Base-by-base conservation (phyloP, 257 asterid genomes). In the Solanum ossicruentum region DNA sequence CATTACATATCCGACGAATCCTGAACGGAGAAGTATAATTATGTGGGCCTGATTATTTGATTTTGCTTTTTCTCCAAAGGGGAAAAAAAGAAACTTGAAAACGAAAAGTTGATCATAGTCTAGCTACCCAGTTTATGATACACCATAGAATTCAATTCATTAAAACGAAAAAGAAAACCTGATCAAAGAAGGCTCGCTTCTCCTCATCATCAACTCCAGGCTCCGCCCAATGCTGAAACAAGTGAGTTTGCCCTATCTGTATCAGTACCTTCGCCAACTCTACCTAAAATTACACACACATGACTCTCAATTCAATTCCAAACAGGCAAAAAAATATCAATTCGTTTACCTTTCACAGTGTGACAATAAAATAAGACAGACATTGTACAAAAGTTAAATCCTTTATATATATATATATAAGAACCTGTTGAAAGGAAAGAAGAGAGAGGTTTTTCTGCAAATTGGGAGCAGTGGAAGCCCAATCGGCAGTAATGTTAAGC, bases 201-300 rank as follows among this genome's bases (percentile, higher is more conserved):
- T 88, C 87, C 16, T 93, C 93, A 86, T 93, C 99, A 41, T 96
- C 93, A 70, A 91, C 92, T 36, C 99, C 99, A 6, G 97, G 95
- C 69, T 91, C 93, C 1, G 97, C 89, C 99, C 99, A 96, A 83
- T 91, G 95, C 91, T 95, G 89, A 87, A 96, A 95, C 93, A 95
- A 84, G 86, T 95, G 97, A 58, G 87, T 85, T 89, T 96, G 99
- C 77, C 91, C 93, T 96, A 89, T 86, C 82, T 91, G 92, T 84
- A 94, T 12, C 21, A 96, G 86, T 89, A 90, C 66, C 89, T 93
- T 94, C 87, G 95, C 97, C 94, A 96, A 84, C 87, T 91, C 97
- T 84, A 92, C 95, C 99, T 96, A 86, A 67, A 84, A 45, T 81
- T 45, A 69, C 13, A 15, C 73, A 47, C 55, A 28, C 26, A 67